A percentile compares a stretch with the other conserved stretches of the same genome.
Conservation (phyloP, 2,329 filamentous ascomycete genomes). For the Lasiodiplodia hormozganensis region DNA sequence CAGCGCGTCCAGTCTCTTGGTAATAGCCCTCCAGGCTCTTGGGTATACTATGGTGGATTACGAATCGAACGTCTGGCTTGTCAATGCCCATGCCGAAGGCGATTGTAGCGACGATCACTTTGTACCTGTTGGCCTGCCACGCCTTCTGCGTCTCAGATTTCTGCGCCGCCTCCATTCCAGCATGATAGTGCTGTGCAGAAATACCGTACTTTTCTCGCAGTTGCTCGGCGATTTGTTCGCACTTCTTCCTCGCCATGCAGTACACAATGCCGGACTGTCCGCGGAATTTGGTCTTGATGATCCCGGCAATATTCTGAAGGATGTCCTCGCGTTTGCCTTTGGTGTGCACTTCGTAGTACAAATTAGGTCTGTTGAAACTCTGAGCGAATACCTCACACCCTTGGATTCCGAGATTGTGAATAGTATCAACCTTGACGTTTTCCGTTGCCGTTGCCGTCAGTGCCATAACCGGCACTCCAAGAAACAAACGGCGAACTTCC, state of each 20-base stretch:
- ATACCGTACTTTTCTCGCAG: conserved; percentile 69
- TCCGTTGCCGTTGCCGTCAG: conserved; percentile 94
- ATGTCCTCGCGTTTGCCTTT: conserved; percentile 69
- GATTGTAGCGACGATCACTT: conserved; percentile 97
- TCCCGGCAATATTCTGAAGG: conserved; percentile 62
- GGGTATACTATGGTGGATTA: conserved; percentile 90
- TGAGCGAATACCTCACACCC: conserved; percentile 82
- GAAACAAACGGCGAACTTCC: conserved; percentile 73
- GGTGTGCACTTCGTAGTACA: conserved; percentile 82
- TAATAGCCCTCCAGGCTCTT: conserved; percentile 98
- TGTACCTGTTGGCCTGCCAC: conserved; percentile 81
- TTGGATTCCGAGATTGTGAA: conserved; percentile 85
- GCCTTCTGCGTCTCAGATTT: conserved; percentile 75
- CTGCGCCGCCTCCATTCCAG: conserved; percentile 71
- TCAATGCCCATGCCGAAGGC: conserved; percentile 99
- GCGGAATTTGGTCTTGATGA: conserved; percentile 74
- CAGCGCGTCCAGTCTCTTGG: conserved; percentile 94
- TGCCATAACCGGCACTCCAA: conserved; percentile 87
- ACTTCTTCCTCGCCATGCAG: conserved; percentile 82
- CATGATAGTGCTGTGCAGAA: conserved; percentile 84
- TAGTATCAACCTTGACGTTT: conserved; percentile 90
- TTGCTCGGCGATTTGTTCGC: conserved; percentile 78
- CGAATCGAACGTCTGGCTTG: conserved; percentile 94
- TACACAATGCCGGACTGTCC: conserved; percentile 90
- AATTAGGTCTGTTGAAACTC: conserved; percentile 96